Base-by-base conservation (phyloP, 1,284 basidiomycete species). In the Tetrapyrgos nigripes region DNA sequence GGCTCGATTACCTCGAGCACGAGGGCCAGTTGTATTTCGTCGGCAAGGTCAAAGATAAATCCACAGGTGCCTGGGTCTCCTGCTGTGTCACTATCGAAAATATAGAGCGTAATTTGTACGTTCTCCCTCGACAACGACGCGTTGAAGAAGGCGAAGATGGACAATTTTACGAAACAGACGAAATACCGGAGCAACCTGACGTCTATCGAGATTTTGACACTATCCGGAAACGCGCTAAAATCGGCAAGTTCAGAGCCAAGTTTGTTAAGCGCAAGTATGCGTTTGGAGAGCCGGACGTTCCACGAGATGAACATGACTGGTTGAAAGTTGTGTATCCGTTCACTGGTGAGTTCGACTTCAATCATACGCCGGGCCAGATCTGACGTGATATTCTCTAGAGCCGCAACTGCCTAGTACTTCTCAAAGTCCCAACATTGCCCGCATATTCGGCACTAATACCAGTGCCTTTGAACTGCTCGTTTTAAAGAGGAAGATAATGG, bases 401-500 rank as follows among this genome's bases (percentile, higher is more conserved):
- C 78, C 79, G 1, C 83, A 87, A 63, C 79, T 97, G 19, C 91
- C 93, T 0, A 79, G 82, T 59, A 86, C 86, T 50, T 82, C 92
- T 8, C 86, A 85, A 27, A 95, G 94, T 53, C 86, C 89, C 4
- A 97, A 93, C 37, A 97, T 98, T 71, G 84, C 87, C 46, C 88
- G 87, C 57, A 87, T 98, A 11, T 93, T 98, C 66, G 97, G 97
- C n/a, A 92, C 96, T 10, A 94, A 90, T 66, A 96, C 96, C 1
- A 93, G 81, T 57, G 91, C 97, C 0, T 99, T 99, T 68, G 97
- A 99, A 73, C 79, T 96, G 8, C 85, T 99, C n/a, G 94, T 96
- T 1, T 69, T 99, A 55, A 98, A 98, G 76, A 87, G 96, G 35
- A 96, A 95, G 76, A 98, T 99, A 63, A 98, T 98, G 94, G 97